A percentile compares a stretch with the other conserved stretches of the same genome.
These are phyloP conservation scores for Monosporascus sp. DNA, from an alignment of 2,329 filamentous ascomycete genomes.

Conservation along the genomic window DNA sequence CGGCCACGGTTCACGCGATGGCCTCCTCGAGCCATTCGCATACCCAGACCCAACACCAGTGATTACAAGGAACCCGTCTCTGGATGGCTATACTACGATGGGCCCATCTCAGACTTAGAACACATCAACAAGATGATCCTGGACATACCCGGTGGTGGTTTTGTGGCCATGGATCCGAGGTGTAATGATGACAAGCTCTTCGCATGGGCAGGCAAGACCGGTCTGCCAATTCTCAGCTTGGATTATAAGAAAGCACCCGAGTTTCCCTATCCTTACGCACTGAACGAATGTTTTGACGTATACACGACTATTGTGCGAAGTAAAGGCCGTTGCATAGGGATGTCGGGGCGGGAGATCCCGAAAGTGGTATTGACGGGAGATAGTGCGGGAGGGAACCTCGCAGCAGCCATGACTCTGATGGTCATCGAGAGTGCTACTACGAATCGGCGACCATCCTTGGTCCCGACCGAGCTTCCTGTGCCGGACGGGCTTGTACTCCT, in stretches of 20 bases:
- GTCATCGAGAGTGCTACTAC: constrained; percentile 69
- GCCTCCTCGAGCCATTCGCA: constrained; percentile 75
- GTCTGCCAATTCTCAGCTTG: constrained; percentile 82
- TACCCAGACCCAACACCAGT: constrained; percentile 73
- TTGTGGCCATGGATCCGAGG: constrained; percentile 94
- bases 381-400: constrained; percentile 77
- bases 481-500: constrained; percentile 80
- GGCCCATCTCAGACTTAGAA: constrained; percentile 70
- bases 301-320: constrained; percentile 70
- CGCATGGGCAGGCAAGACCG: constrained; percentile 84
- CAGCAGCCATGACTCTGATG: constrained; percentile 80
- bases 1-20: constrained; percentile 77
- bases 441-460: constrained; percentile 49
- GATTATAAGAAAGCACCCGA: constrained; percentile 89
- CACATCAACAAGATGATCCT: constrained; percentile 74
- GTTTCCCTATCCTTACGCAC: constrained; percentile 75
- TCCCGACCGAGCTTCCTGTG: constrained; percentile 57
- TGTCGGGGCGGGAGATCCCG: constrained; percentile 61
- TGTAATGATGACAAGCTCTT: constrained; percentile 92
- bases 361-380: constrained; percentile 72
- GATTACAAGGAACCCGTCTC: constrained; percentile 78
- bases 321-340: constrained; percentile 68
- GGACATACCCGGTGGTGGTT: constrained; percentile 90
- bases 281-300: constrained; percentile 85
- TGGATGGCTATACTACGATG: constrained; percentile 93